phyloP scores from a whole-genome alignment of 805 yeast species.

The Kuraishia borneana region DNA sequence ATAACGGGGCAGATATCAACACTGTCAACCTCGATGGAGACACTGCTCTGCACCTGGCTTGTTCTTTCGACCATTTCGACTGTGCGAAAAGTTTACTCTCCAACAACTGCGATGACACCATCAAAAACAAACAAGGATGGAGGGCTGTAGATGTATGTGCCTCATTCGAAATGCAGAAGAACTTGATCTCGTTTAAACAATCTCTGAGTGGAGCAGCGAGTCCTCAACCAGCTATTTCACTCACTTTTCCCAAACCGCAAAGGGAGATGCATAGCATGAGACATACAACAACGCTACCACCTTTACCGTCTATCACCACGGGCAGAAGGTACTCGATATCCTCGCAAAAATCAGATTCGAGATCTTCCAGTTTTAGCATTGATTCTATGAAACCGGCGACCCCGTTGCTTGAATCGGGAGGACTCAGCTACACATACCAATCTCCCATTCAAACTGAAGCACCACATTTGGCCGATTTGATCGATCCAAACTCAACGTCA shows the following conservation, averaged over 20 bases:
- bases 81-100: slow-evolving; percentile 42
- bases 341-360: background rate
- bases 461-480: background rate
- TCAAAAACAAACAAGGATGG: slow-evolving; percentile 52
- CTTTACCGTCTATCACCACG: slow-evolving; percentile 21
- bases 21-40: slow-evolving; percentile 65
- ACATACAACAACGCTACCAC: slow-evolving; percentile 19
- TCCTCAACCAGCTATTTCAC: slow-evolving; percentile 1
- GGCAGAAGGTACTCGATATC: slow-evolving; percentile 13
- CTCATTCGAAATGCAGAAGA: slow-evolving; percentile 36
- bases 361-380: background rate
- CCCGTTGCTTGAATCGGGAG: background rate
- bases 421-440: slow-evolving; percentile 1
- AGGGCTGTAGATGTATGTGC: slow-evolving; percentile 49
- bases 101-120: slow-evolving; percentile 34
- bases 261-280: too few species aligned
- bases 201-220: background rate
- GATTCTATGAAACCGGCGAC: background rate
- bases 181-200: slow-evolving; percentile 21
- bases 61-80: slow-evolving; percentile 53
- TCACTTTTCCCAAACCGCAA: background rate
- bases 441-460: slow-evolving; percentile 1
- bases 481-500: background rate
- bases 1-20: slow-evolving; percentile 70
- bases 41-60: slow-evolving; percentile 77